Evolutionary conservation across 116 monocot genomes (phyloP), one percentile per base, ranked within the genome.

Genomic region (Cymodocea nodosa): DNA sequence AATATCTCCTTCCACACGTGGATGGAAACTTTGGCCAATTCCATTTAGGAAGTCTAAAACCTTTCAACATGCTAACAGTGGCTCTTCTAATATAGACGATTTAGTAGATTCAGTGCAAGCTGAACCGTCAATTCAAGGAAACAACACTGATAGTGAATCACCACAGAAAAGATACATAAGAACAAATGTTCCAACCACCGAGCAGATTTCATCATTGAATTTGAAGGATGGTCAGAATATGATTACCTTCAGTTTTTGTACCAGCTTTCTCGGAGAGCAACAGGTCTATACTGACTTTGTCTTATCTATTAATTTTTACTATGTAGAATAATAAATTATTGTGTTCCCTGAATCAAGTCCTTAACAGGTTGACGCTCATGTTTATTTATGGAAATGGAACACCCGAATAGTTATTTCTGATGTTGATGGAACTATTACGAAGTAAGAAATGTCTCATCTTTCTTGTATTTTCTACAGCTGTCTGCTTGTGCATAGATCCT

Each of bases 401-500:
- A 71, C 91, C 40, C 85, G 74, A n/a, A 87, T 95, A 74, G 97
- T 91, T 51, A 84, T 97, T 51, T 97, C 97, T n/a, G 97, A 97
- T 82, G 97, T 97, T 48, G 97, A 97, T 79, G 97, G 97, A 65
- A 97, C 97, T 48, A 97, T 97, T 65, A 97, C 97, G 63, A 94
- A 75, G 94, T 87, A 83, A 77, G 35, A 30, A 20, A 61, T 61
- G 17, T 52, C 52, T 53, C 49, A 64, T 35, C 35, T 19, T 52
- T 12, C 50, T 52, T 53, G 35, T 52, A 2, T 35, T 53, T 3
- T 52, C 52, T 53, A 34, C 10, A n/a, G 16, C 35, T 19, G 15
- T 44, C 7, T 44, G 44, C 11, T 1, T 8, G 0, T 44, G 44
- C 1, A 10, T 12, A 8, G 11, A 44, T 44, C 44, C 44, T 44